Conservation (phyloP, 106 monocot genomes). For the Acanthochlamys bracteata region DNA sequence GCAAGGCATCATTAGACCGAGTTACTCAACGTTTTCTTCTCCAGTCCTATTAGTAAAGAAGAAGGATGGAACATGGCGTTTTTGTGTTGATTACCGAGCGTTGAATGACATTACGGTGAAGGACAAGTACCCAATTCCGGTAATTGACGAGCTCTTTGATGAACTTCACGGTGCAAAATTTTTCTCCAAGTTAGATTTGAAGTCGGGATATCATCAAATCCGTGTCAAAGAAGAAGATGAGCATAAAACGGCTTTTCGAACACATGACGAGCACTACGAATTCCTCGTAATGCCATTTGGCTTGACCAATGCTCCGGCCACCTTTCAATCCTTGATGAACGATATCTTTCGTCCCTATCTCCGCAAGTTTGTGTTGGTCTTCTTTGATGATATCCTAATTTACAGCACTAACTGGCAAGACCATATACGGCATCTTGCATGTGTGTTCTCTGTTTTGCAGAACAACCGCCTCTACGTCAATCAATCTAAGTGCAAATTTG, state of each 20-base stretch:
- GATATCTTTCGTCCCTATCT: not conserved
- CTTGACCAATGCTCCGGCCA: not conserved
- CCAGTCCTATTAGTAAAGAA: not conserved
- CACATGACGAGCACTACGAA: not conserved
- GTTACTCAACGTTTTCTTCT: not conserved
- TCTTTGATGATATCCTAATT: not conserved
- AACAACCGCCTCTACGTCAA: not conserved
- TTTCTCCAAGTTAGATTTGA: not conserved
- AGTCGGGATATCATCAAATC: not conserved
- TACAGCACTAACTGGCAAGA: not conserved
- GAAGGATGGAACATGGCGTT: not conserved
- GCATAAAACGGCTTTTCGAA: not conserved
- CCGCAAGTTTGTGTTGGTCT: not conserved
- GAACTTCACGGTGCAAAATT: not conserved
- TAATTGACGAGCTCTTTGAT: not conserved
- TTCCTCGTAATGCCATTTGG: not conserved
- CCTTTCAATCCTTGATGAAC: not conserved
- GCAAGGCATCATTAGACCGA: not conserved
- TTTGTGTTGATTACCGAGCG: not conserved
- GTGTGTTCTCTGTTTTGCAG: not conserved
- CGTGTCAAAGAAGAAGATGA: not conserved
- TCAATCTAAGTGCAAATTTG: not conserved
- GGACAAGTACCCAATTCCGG: not conserved
- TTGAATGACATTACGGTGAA: not conserved
- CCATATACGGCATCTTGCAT: not conserved